These are phyloP conservation scores for Paratrypanosoma confusum DNA, from an alignment of 208 protist species.

Conservation along the genomic window DNA sequence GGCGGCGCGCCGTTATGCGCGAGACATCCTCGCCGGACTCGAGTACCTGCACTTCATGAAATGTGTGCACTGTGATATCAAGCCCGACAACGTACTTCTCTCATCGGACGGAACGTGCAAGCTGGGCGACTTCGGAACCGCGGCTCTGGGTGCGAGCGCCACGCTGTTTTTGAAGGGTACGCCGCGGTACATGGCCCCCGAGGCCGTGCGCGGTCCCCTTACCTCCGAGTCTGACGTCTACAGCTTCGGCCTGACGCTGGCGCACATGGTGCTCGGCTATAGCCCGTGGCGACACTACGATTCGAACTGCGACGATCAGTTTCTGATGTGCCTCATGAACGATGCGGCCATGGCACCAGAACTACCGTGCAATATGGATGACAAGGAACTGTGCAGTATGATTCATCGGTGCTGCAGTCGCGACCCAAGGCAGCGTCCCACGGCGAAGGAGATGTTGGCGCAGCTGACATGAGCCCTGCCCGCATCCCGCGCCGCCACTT, in stretches of 20 bases:
- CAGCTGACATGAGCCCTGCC: conserved; percentile 35
- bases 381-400: conserved; percentile 26
- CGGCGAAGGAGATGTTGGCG: conserved; percentile 28
- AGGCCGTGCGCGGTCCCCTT: conserved; percentile 5
- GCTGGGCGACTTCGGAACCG: conserved; percentile 24
- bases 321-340: conserved; percentile 25
- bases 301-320: conserved; percentile 32
- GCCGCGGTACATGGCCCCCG: conserved; percentile 19
- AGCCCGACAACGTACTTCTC: conserved; percentile 65
- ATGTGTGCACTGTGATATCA: conserved; percentile 68
- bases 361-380: conserved; percentile 11
- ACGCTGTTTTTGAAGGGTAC: conserved; percentile 6
- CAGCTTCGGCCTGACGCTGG: conserved; percentile 14
- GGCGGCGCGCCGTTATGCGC: conserved; percentile 10
- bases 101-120: conserved; percentile 19
- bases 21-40: conserved; percentile 18
- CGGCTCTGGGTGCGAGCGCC: conserved; percentile 2
- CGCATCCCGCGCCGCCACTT: too few species aligned
- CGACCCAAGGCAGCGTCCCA: conserved; percentile 22
- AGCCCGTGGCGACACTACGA: conserved; percentile 13
- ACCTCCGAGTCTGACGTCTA: conserved; percentile 14
- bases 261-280: conserved; percentile 9
- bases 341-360: conserved; percentile 27
- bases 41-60: conserved; percentile 17
- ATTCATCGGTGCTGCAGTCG: conserved; percentile 36